Percentiles rank a stretch among this genome's conserved stretches.
Conservation (phyloP, 2,329 filamentous ascomycete genomes). For the Neoascochyta sp. region DNA sequence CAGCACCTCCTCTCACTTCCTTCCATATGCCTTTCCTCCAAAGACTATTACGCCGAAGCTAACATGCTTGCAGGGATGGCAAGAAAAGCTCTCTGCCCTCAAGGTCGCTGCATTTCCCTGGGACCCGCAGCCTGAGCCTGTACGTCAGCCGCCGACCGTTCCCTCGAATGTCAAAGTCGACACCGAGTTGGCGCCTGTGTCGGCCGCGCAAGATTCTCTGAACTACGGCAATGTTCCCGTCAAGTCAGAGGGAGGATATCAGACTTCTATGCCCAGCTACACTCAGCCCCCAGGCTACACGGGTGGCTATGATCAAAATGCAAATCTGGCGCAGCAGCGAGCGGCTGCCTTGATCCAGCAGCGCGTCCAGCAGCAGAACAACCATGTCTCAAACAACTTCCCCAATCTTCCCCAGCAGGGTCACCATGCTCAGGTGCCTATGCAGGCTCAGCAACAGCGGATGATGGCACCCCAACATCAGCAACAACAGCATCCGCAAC, state of each 20-base stretch:
- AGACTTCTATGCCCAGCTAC: conserved; percentile 27
- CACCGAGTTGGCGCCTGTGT: conserved; percentile 28
- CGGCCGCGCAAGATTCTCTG: conserved; percentile 24
- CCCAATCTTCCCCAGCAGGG: conserved; percentile 16
- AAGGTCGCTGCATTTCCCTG: conserved; percentile 88
- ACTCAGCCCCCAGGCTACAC: conserved; percentile 33
- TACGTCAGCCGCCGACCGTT: conserved; percentile 44
- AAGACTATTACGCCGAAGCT: too few relatives aligned
- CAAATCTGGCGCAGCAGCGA: conserved; percentile 52
- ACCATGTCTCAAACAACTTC: conserved; percentile 24
- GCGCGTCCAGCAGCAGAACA: conserved; percentile 28
- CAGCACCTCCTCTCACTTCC: too few relatives aligned
- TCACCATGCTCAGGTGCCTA: conserved; percentile 23
- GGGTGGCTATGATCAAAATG: conserved; percentile 38
- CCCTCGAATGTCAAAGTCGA: conserved; percentile 42
- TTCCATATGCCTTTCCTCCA: too few relatives aligned
- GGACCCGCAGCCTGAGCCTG: conserved; percentile 69
- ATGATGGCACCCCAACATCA: conserved; percentile 25
- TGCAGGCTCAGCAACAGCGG: conserved; percentile 32
- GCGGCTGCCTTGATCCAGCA: conserved; percentile 48
- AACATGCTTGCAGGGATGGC: conserved; percentile 69
- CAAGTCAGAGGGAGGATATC: conserved; percentile 49
- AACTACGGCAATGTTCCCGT: conserved; percentile 42
- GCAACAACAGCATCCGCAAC: conserved; percentile 18
- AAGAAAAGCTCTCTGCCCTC: conserved; percentile 80